Conservation (phyloP, 1,284 basidiomycete genomes). For the Quambalaria eucalypti region DNA sequence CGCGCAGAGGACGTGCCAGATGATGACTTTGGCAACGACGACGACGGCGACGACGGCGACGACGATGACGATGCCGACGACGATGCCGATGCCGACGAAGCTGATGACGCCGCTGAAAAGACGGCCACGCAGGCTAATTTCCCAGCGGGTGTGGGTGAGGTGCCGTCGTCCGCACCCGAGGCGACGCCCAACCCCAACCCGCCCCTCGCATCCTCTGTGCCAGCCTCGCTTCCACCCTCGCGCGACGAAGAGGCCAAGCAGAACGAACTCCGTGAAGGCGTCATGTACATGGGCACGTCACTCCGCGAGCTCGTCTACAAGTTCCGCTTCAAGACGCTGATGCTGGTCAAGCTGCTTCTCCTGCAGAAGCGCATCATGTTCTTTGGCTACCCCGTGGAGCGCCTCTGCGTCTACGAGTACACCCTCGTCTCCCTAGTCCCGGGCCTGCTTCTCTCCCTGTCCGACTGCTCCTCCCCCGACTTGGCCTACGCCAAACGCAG, state of each 20-base stretch:
- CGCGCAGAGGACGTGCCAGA: neutral
- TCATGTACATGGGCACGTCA: slow-evolving; percentile 82
- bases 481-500: slow-evolving; percentile 52
- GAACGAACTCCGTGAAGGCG: slow-evolving; percentile 23
- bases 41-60: neutral
- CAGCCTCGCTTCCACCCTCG: too few relatives aligned
- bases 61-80: neutral
- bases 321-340: slow-evolving; percentile 84
- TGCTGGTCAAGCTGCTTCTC: slow-evolving; percentile 87
- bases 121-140: neutral
- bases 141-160: neutral
- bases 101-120: neutral
- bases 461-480: slow-evolving; percentile 83
- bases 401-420: slow-evolving; percentile 93
- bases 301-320: slow-evolving; percentile 84
- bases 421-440: slow-evolving; percentile 57
- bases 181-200: too few relatives aligned
- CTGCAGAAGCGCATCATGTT: slow-evolving; percentile 68
- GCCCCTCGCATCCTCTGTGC: too few relatives aligned
- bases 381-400: slow-evolving; percentile 77
- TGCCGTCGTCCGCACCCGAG: too few relatives aligned
- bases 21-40: neutral
- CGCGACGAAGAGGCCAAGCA: neutral
- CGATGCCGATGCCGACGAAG: neutral
- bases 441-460: slow-evolving; percentile 75